Conservation (phyloP, 2,329 filamentous ascomycete genomes). For the Lithohypha guttulata region DNA sequence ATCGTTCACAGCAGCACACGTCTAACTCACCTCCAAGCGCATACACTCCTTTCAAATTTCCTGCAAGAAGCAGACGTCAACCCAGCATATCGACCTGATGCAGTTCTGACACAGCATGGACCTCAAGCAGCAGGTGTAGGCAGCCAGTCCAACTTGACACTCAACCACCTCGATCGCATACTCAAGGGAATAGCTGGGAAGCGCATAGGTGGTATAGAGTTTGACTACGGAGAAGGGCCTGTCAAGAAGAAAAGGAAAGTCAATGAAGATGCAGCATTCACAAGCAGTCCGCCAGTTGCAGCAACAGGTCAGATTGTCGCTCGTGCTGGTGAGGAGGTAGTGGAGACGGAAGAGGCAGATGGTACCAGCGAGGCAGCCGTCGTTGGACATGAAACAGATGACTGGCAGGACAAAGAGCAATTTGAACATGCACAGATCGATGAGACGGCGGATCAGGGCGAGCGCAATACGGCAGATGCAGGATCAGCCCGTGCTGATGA, state of each 20-base stretch:
- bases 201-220: conserved; percentile 10
- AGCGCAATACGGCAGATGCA: conserved; percentile 28
- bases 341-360: background rate
- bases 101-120: conserved; percentile 34
- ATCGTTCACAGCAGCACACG: conserved; percentile 17
- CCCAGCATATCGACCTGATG: conserved; percentile 39
- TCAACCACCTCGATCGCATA: conserved; percentile 19
- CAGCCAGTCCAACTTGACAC: conserved; percentile 16
- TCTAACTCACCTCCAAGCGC: conserved; percentile 19
- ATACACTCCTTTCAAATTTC: conserved; percentile 18
- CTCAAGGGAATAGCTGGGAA: conserved; percentile 18
- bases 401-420: conserved; percentile 19
- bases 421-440: conserved; percentile 15
- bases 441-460: conserved; percentile 12
- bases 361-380: conserved; percentile 2
- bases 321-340: conserved; percentile 3
- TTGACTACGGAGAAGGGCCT: conserved; percentile 5
- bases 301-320: conserved; percentile 1
- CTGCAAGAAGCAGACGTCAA: conserved; percentile 17
- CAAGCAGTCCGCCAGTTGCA: background rate
- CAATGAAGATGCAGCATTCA: conserved; percentile 7
- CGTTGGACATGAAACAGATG: conserved; percentile 7
- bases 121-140: conserved; percentile 14
- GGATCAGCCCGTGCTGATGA: conserved; percentile 27
- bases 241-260: conserved; percentile 7